Evolutionary conservation across 345 rosid genomes (phyloP).

Genomic region (Trapa incisa): DNA sequence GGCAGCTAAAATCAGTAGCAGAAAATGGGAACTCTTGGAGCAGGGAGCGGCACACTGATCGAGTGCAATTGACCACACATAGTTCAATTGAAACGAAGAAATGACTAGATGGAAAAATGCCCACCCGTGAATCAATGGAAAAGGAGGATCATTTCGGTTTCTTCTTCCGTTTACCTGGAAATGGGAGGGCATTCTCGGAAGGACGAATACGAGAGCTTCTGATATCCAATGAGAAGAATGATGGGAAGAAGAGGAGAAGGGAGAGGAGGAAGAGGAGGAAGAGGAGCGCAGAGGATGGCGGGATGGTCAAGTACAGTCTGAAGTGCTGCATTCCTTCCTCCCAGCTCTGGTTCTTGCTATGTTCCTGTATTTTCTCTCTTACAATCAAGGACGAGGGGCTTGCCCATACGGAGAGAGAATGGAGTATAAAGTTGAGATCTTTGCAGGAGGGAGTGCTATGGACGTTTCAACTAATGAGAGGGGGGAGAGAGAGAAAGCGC

Average conservation of each 20-base stretch:
- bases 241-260: constrained; percentile 6
- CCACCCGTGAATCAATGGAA: neutral
- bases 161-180: neutral
- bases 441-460: neutral
- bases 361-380: neutral
- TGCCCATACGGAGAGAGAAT: neutral
- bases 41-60: too few relatives aligned
- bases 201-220: neutral
- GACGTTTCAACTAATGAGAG: neutral
- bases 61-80: too few relatives aligned
- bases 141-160: neutral
- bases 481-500: neutral
- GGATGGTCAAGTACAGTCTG: neutral
- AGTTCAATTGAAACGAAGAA: too few relatives aligned
- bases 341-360: neutral
- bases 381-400: neutral
- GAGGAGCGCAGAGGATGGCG: neutral
- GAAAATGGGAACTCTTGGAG: neutral
- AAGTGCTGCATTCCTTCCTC: neutral
- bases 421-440: constrained; percentile 1
- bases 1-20: neutral
- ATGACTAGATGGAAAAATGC: too few relatives aligned
- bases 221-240: neutral
- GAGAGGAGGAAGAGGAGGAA: neutral
- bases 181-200: neutral